Conservation (phyloP, 192 early-diverging fungal genomes). For the Linnemannia schmuckeri region DNA sequence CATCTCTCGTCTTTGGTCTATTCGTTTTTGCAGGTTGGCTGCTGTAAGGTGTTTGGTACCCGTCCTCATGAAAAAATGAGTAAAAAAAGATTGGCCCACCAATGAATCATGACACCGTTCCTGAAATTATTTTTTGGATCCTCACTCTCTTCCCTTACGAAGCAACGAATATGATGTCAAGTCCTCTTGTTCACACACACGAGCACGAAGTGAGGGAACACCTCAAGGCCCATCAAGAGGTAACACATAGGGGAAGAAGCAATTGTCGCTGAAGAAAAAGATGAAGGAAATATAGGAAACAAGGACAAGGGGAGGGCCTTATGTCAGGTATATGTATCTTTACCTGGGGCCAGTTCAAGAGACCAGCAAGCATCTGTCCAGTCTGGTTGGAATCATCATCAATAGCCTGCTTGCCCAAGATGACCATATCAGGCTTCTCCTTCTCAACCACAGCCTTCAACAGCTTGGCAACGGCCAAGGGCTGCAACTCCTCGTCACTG, state of each 20-base stretch:
- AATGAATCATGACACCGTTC: conserved; percentile 18
- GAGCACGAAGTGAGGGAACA: background rate
- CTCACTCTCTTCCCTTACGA: background rate
- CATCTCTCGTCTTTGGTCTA: background rate
- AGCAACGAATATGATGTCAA: background rate
- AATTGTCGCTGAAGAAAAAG: background rate
- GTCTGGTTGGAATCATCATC: conserved; percentile 98
- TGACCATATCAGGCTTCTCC: conserved; percentile 94
- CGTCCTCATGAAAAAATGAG: background rate
- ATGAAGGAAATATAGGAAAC: background rate
- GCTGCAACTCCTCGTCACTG: conserved; percentile 84
- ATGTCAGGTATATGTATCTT: background rate
- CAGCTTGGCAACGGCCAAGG: conserved; percentile 92
- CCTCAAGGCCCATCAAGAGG: background rate
- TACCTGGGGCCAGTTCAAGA: conserved; percentile 94
- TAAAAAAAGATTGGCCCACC: background rate
- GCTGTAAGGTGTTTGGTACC: background rate
- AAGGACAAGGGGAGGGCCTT: background rate
- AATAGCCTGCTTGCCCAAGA: conserved; percentile 99
- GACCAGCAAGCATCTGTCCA: conserved; percentile 98
- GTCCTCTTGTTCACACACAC: background rate
- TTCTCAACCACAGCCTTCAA: conserved; percentile 89
- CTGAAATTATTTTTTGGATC: conserved; percentile 11
- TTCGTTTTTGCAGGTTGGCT: background rate
- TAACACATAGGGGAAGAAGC: background rate